Base-by-base conservation (phyloP, 2,329 filamentous ascomycete genomes). In the Calonectria hongkongensis region DNA sequence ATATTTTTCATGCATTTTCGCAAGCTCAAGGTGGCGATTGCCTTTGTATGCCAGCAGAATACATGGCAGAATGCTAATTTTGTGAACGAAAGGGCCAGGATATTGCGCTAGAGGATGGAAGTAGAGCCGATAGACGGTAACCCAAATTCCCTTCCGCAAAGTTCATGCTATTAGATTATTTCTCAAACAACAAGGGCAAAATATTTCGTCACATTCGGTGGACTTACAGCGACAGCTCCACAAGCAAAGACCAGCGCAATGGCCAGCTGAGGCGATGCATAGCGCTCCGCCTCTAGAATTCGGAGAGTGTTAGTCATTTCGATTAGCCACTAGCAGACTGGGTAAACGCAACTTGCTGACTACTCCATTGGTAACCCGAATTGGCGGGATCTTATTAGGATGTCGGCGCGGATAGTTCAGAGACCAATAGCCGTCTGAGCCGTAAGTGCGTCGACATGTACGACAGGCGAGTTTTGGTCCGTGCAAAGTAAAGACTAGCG, bases 21-120 rank as follows among this genome's bases (percentile, higher is more conserved):
- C 50, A 2, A 54, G 28, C 2, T n/a, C 18, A 2, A 33, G 2
- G 18, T 54, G 50, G 21, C 50, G 50, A 33, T 30, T 33, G 28
- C 50, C 50, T 12, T 54, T 54, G 50, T 54, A 33, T 2, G 50
- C 50, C 2, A n/a, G 16, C 50, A 15, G 10, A 13, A 54, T 54
- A 10, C 50, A 54, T n/a, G 50, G 50, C 16, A 54, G 16, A 33
- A 54, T 33, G 7, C 27, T 54, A 12, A 54, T 54, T n/a, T 54
- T 54, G 16, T 54, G 28, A 12, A 54, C 15, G 18, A 54, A 33
- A 1, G 50, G 50, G 3, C 50, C 50, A 4, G 50, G 50, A 18
- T 54, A 33, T 18, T 27, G 28, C 1, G 50, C 28, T 7, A 54
- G n/a, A 2, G 50, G 50, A 16, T 54, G 50, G 9, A 54, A 54